phyloP scores from a whole-genome alignment of 1,284 basidiomycete genomes.

The Ustilago trichophora region DNA sequence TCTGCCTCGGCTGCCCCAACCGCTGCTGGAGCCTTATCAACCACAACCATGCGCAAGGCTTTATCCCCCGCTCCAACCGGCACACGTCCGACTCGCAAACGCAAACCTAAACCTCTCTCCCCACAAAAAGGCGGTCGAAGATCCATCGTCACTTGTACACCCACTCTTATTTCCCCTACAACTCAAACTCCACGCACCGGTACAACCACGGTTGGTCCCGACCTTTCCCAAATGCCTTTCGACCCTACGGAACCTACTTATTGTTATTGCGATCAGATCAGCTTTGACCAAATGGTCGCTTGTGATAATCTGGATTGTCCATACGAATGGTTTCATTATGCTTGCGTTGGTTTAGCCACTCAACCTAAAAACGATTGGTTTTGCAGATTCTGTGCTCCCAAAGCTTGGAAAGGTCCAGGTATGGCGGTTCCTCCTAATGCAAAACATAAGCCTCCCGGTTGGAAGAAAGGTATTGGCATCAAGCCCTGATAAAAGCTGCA shows the following conservation, averaged over 20 bases:
- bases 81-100: too few species aligned
- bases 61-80: too few species aligned
- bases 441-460: conserved; percentile 21
- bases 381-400: conserved; percentile 64
- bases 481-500: too few species aligned
- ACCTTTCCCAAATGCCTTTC: conserved; percentile 52
- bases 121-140: conserved; percentile 35
- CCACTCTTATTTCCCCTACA: conserved; percentile 11
- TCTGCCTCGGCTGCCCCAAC: conserved; percentile 5
- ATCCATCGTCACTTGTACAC: conserved; percentile 9
- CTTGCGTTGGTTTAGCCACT: conserved; percentile 57
- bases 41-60: too few species aligned
- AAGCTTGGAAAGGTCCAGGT: conserved; percentile 54
- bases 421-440: conserved; percentile 39
- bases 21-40: background rate
- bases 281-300: conserved; percentile 67
- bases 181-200: background rate
- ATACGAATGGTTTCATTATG: conserved; percentile 68
- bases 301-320: conserved; percentile 70
- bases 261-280: conserved; percentile 70
- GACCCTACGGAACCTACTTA: conserved; percentile 70
- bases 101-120: conserved; percentile 31
- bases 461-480: conserved; percentile 25
- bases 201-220: conserved; percentile 9
- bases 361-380: conserved; percentile 61